Evolutionary conservation across 306 rosid species (phyloP).

Genomic region (Glycine tomentella): DNA sequence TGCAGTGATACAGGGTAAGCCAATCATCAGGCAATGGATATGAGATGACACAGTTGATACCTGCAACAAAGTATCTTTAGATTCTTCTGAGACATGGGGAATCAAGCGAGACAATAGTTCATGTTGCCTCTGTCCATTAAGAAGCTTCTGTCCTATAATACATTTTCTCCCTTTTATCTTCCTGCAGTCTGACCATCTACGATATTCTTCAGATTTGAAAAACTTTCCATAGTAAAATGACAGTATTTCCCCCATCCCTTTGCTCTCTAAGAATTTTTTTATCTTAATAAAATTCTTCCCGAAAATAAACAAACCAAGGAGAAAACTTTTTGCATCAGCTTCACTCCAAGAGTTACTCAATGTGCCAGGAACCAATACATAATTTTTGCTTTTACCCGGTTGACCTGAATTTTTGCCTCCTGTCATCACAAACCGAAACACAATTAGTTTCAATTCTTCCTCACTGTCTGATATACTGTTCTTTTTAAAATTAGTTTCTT

Average conservation of each 20-base stretch:
- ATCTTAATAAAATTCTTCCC: conserved; percentile 72
- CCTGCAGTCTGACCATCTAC: conserved; percentile 70
- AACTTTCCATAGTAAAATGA: conserved; percentile 78
- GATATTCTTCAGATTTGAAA: conserved; percentile 64
- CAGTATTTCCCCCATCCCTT: conserved; percentile 61
- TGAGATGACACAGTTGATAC: conserved; percentile 47
- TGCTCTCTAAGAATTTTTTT: conserved; percentile 61
- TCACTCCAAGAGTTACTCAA: conserved; percentile 61
- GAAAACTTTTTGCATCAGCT: conserved; percentile 63
- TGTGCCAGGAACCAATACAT: conserved; percentile 54
- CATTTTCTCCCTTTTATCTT: conserved; percentile 65
- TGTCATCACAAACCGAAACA: conserved; percentile 18
- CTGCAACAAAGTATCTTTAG: conserved; percentile 59
- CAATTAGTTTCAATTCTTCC: conserved; percentile 36
- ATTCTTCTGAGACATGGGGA: conserved; percentile 60
- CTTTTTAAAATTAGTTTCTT: background rate
- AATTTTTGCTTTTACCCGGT: conserved; percentile 41
- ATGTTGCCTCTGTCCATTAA: conserved; percentile 76
- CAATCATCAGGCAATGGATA: conserved; percentile 21
- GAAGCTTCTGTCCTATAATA: conserved; percentile 66
- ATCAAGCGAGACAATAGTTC: conserved; percentile 70
- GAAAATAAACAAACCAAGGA: conserved; percentile 74
- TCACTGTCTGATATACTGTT: conserved; percentile 26
- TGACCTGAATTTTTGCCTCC: conserved; percentile 40
- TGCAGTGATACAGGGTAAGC: conserved; percentile 20